Evolutionary conservation across 768 basidiomycete genomes (phyloP).

Genomic region (Hirschioporus abietinus): DNA sequence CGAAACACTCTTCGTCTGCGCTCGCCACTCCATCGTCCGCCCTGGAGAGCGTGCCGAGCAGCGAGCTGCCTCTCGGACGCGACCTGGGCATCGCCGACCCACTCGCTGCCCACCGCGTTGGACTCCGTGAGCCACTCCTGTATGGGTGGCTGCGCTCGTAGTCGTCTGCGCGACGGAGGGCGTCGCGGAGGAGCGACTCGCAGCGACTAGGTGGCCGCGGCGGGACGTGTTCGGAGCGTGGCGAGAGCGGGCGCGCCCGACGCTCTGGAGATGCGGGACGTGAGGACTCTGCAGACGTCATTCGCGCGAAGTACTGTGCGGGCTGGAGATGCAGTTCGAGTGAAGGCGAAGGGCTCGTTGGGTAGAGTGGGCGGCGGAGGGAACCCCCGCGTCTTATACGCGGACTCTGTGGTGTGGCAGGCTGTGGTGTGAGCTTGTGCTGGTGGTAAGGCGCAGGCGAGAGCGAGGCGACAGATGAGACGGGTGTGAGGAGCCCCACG

Average conservation of each 20-base stretch:
- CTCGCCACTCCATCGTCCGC: slow-evolving; percentile 17
- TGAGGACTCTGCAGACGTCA: neutral
- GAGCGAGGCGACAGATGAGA: neutral
- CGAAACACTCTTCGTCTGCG: slow-evolving; percentile 25
- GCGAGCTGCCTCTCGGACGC: slow-evolving; percentile 19
- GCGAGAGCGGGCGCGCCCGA: neutral
- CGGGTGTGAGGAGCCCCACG: neutral
- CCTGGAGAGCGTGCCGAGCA: neutral
- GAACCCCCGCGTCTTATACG: neutral
- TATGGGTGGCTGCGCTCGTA: slow-evolving; percentile 31
- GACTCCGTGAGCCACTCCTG: slow-evolving; percentile 12
- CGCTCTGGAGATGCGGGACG: neutral
- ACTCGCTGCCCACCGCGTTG: slow-evolving; percentile 12
- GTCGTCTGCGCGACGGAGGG: slow-evolving; percentile 46
- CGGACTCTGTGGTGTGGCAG: neutral
- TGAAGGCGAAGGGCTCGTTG: neutral
- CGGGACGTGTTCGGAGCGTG: slow-evolving; percentile 9
- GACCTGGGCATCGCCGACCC: slow-evolving; percentile 10
- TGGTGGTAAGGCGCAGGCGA: neutral
- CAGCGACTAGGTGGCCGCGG: slow-evolving; percentile 44
- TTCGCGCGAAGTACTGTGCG: neutral
- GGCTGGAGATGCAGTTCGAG: neutral
- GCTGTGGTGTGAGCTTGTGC: neutral
- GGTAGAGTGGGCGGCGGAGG: neutral
- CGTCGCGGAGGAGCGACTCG: slow-evolving; percentile 50